These are phyloP conservation scores for Venturia asperata DNA, from an alignment of 2,329 filamentous ascomycete genomes.

Conservation along the genomic window DNA sequence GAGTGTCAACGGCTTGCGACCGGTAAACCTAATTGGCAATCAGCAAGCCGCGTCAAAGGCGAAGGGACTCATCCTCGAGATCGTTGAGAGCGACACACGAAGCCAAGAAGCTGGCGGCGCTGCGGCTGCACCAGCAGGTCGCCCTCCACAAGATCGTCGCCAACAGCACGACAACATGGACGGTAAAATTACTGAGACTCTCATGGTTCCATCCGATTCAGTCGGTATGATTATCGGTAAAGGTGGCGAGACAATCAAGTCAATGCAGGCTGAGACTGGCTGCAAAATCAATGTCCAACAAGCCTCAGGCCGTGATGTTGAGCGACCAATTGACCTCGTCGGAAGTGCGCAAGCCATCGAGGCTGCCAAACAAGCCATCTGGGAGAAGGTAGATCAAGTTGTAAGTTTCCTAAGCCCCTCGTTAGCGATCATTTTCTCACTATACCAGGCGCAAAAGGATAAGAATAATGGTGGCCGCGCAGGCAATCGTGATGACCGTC, in stretches of 20 bases:
- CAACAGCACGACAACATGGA: constrained; percentile 27
- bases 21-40: constrained; percentile 82
- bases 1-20: constrained; percentile 80
- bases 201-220: constrained; percentile 80
- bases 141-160: constrained; percentile 5
- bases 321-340: constrained; percentile 80
- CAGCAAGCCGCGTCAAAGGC: constrained; percentile 66
- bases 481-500: constrained; percentile 25
- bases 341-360: constrained; percentile 71
- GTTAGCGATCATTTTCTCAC: background rate
- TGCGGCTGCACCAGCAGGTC: constrained; percentile 16
- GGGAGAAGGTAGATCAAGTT: constrained; percentile 86
- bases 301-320: constrained; percentile 68
- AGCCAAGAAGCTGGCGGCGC: constrained; percentile 28
- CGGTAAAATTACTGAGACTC: constrained; percentile 68
- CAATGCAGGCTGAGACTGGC: constrained; percentile 79
- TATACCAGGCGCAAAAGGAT: constrained; percentile 34
- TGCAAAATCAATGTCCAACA: constrained; percentile 95
- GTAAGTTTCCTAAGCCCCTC: constrained; percentile 46
- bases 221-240: constrained; percentile 97
- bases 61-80: constrained; percentile 85
- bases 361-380: constrained; percentile 74
- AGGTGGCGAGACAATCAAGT: constrained; percentile 85
- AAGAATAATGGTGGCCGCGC: constrained; percentile 38
- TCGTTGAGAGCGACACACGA: constrained; percentile 83